phyloP scores from a whole-genome alignment of 331 rosid genomes.

The Cucumis variabilis region DNA sequence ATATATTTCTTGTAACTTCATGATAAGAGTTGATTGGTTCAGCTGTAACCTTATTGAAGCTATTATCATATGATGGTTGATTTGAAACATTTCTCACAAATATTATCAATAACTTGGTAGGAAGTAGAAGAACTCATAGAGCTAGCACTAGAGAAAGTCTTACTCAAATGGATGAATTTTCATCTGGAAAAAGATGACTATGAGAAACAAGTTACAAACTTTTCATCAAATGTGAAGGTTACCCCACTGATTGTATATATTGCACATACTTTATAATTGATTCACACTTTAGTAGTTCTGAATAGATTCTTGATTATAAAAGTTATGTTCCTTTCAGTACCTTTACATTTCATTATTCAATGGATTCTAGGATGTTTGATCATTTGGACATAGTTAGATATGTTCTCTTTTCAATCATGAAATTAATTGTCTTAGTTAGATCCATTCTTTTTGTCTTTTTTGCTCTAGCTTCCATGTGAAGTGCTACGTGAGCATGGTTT shows the following conservation, averaged over 20 bases:
- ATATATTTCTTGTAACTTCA: no score
- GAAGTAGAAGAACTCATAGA: constrained; percentile 98
- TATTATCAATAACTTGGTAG: constrained; percentile 48
- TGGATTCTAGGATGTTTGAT: not conserved
- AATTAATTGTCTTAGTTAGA: not conserved
- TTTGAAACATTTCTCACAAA: constrained; percentile 12
- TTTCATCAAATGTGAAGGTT: constrained; percentile 96
- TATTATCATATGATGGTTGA: not conserved
- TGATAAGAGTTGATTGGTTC: not conserved
- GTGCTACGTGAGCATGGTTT: not conserved
- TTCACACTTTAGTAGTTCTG: not conserved
- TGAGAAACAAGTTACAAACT: constrained; percentile 93
- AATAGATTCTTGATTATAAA: not conserved
- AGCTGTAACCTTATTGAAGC: not conserved
- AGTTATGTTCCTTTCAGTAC: not conserved
- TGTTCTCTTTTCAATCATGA: not conserved
- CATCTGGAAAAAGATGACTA: constrained; percentile 96
- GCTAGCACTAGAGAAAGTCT: constrained; percentile 91
- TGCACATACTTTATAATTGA: not conserved
- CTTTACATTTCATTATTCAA: not conserved
- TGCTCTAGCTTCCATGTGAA: not conserved
- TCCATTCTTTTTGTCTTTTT: not conserved
- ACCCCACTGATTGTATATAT: constrained; percentile 13
- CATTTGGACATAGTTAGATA: not conserved
- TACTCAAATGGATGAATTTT: constrained; percentile 98